Evolutionary conservation across 2,329 filamentous ascomycete genomes (phyloP).

Genomic region (Botrytis porri): DNA sequence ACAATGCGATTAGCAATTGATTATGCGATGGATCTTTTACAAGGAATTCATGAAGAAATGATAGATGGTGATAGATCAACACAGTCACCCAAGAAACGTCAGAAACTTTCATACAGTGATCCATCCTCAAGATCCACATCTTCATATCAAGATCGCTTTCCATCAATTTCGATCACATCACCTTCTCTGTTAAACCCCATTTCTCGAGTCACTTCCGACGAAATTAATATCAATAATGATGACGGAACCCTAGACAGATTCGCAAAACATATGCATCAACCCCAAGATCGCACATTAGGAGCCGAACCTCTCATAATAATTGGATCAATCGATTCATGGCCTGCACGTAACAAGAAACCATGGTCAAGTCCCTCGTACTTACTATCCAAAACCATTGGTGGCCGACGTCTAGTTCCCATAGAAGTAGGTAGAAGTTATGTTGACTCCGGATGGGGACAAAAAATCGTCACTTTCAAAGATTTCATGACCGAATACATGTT

Average conservation of each 20-base stretch:
- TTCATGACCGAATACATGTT: conserved; percentile 54
- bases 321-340: conserved; percentile 67
- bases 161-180: conserved; percentile 38
- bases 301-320: conserved; percentile 68
- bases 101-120: conserved; percentile 17
- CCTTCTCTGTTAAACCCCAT: conserved; percentile 46
- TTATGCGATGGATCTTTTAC: conserved; percentile 62
- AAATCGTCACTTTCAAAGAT: conserved; percentile 68
- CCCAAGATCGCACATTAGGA: conserved; percentile 40
- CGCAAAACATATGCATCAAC: conserved; percentile 55
- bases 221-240: conserved; percentile 30
- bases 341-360: conserved; percentile 62
- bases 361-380: conserved; percentile 79
- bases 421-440: conserved; percentile 87
- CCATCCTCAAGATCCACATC: neutral
- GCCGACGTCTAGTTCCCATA: conserved; percentile 77
- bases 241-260: conserved; percentile 57
- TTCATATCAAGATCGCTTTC: conserved; percentile 24
- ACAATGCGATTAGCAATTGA: conserved; percentile 43
- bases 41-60: conserved; percentile 44
- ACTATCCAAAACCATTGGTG: conserved; percentile 68
- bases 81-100: conserved; percentile 27
- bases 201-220: conserved; percentile 30
- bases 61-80: neutral
- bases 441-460: conserved; percentile 79